Conservation (phyloP, 2,329 filamentous ascomycete genomes). For the Penicillium brasilianum region DNA sequence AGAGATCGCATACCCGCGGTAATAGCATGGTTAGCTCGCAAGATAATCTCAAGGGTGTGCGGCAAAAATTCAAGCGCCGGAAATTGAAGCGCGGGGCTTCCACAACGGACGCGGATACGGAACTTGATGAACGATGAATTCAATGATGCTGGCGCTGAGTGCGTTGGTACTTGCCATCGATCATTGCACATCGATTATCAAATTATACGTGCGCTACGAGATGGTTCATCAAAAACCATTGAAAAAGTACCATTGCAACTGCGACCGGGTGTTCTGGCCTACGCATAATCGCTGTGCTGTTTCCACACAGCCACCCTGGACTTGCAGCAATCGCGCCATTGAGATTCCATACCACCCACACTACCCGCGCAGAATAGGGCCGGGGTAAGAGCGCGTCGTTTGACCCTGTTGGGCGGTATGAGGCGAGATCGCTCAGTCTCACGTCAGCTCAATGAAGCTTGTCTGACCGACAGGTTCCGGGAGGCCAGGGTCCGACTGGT, state of each 20-base stretch:
- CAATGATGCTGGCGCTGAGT: background rate
- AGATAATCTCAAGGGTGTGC: slow-evolving; percentile 19
- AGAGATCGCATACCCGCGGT: slow-evolving; percentile 3
- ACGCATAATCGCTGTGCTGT: background rate
- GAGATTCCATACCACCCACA: background rate
- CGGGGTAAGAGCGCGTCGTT: background rate
- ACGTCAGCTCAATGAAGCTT: slow-evolving; percentile 6
- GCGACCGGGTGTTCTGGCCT: background rate
- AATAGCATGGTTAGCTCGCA: slow-evolving; percentile 9
- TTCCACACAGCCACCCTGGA: background rate
- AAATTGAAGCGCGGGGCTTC: slow-evolving; percentile 27
- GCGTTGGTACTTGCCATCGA: background rate
- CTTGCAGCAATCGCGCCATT: background rate
- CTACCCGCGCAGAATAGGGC: background rate
- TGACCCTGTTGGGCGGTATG: background rate
- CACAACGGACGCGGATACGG: slow-evolving; percentile 31
- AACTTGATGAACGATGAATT: slow-evolving; percentile 23
- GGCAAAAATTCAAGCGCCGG: slow-evolving; percentile 35
- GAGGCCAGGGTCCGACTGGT: background rate
- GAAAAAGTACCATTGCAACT: background rate
- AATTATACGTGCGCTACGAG: background rate
- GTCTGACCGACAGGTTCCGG: background rate
- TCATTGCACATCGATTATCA: background rate
- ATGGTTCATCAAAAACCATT: background rate
- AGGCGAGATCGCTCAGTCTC: background rate